A percentile compares a stretch with the other conserved stretches of the same genome.
phyloP scores from a whole-genome alignment of 2,329 filamentous ascomycete genomes.

The Thelonectria discophora region DNA sequence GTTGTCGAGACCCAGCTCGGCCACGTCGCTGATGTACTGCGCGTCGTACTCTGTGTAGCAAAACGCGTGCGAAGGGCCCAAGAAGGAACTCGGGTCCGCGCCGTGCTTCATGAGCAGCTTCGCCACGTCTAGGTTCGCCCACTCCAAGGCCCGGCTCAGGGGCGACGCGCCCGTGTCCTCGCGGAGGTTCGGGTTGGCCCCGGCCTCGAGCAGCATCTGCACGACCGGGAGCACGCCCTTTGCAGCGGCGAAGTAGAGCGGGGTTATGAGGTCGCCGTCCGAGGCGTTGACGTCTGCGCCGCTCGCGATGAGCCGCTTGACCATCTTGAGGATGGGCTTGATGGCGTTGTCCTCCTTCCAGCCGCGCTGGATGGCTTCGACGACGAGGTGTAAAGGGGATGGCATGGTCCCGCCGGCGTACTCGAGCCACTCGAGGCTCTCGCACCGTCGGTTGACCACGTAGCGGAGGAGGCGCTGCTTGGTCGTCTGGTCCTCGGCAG shows the following conservation, averaged over 20 bases:
- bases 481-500: slow-evolving; percentile 1
- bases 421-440: not conserved
- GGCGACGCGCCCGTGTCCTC: slow-evolving; percentile 20
- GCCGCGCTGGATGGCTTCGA: not conserved
- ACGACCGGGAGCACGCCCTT: slow-evolving; percentile 5
- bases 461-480: slow-evolving; percentile 21
- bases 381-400: slow-evolving; percentile 30
- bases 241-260: slow-evolving; percentile 26
- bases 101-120: slow-evolving; percentile 27
- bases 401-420: not conserved
- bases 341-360: not conserved
- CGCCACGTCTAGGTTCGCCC: slow-evolving; percentile 3
- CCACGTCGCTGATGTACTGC: slow-evolving; percentile 12
- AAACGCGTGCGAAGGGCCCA: slow-evolving; percentile 2
- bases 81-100: slow-evolving; percentile 19
- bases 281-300: slow-evolving; percentile 33
- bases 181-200: slow-evolving; percentile 31
- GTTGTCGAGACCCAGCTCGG: slow-evolving; percentile 28
- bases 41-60: not conserved
- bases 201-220: slow-evolving; percentile 26
- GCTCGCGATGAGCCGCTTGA: slow-evolving; percentile 20
- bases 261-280: slow-evolving; percentile 21
- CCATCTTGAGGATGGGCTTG: slow-evolving; percentile 14
- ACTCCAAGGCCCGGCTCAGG: slow-evolving; percentile 16
- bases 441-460: slow-evolving; percentile 26